Evolutionary conservation across 768 basidiomycete species (phyloP), one percentile per base, ranked within the genome.

Genomic region (Tephrocybe sp.): DNA sequence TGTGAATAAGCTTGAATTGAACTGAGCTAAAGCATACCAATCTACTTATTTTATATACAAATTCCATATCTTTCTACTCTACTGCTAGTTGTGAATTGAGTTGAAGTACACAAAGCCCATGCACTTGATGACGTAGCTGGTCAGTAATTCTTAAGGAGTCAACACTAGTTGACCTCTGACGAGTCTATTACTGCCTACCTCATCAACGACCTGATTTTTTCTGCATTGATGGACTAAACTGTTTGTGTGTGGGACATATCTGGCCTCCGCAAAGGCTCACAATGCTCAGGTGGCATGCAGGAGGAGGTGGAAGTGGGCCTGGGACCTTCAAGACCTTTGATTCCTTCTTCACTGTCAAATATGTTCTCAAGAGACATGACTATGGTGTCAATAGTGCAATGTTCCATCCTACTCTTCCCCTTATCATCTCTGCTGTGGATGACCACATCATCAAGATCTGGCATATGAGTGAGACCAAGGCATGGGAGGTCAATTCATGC

Each of bases 181-280:
- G n/a, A n/a, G n/a, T n/a, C n/a, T n/a, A n/a, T n/a, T n/a, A n/a
- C n/a, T n/a, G n/a, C n/a, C 76, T 97, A 99, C 69, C 94, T 96
- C 27, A 98, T 96, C 69, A 96, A 99, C 54, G 96, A 98, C 64
- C 85, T 98, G 56, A 84, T 99, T 61, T 97, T 99, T 27, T 97
- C 95, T 30, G 89, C 96, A 3, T 95, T 94, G 9, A 97, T 98
- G 90, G 97, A 99, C 66, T 90, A 98, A 68, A 98, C 97, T 5
- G 96, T 99, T 35, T 89, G 97, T 41, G 97, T 99, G 2, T 99
- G 97, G 97, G 97, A 99, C 64, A 97, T 98, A 58, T 98, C 97
- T 9, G 92, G 93, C 25, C 78, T 99, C n/a, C 87, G 94, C 60
- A 98, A 96, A 75, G 91, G 85, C 16, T 86, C 89, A 7, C 73